Percentiles rank a stretch among this genome's conserved stretches.
Evolutionary conservation across 352 stramenopile species (phyloP).

Genomic region (Phytophthora idaei): DNA sequence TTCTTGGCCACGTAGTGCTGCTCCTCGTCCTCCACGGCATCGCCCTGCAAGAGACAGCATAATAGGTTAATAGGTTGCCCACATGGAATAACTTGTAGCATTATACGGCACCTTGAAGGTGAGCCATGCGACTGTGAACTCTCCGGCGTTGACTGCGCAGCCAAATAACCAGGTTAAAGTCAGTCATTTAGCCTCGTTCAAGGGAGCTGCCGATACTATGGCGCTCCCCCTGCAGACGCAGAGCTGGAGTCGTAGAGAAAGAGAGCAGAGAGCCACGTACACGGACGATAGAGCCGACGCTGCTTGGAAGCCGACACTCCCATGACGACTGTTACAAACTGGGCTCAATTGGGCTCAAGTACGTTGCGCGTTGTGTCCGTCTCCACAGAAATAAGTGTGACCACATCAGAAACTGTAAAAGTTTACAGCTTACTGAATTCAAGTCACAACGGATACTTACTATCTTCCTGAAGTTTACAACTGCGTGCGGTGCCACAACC

Average conservation of each 20-base stretch:
- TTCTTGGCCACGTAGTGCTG: conserved; percentile 75
- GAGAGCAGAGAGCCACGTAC: conserved; percentile 35
- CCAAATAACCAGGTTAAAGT: conserved; percentile 13
- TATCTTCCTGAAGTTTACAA: not conserved
- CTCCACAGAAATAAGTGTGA: conserved; percentile 10
- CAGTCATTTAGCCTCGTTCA: not conserved
- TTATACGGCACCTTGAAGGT: conserved; percentile 75
- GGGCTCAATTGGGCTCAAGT: conserved; percentile 12
- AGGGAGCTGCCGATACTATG: not conserved
- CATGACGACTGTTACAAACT: conserved; percentile 47
- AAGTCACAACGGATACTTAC: not conserved
- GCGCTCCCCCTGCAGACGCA: not conserved
- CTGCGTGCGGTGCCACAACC: not conserved
- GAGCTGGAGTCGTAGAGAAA: not conserved
- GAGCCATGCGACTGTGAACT: conserved; percentile 87
- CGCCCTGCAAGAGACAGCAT: conserved; percentile 44
- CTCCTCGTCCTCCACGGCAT: conserved; percentile 69
- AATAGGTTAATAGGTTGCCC: not conserved
- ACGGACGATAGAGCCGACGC: conserved; percentile 57
- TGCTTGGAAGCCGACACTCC: conserved; percentile 50
- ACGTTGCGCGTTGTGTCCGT: conserved; percentile 20
- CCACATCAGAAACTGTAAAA: conserved; percentile 6
- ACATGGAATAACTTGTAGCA: not conserved
- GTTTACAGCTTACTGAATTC: not conserved
- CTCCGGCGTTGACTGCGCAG: conserved; percentile 62